Evolutionary conservation across 495 filamentous ascomycete genomes (phyloP), one percentile per base, ranked within the genome.

Genomic region (Friedmanniomyces simplex): DNA sequence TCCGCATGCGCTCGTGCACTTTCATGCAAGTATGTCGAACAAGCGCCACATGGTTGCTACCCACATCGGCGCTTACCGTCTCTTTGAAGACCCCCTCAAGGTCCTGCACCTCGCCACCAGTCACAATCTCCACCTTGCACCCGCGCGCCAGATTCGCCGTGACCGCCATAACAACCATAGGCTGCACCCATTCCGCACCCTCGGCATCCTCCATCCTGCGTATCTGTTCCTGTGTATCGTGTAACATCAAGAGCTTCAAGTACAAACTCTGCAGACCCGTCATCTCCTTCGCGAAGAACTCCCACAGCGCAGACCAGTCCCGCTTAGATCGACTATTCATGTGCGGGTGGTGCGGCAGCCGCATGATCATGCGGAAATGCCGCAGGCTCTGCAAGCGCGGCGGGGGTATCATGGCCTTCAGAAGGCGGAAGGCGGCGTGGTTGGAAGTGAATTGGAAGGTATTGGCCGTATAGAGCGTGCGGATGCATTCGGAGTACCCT

Each of bases 371-470:
- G 0, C 61, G 43, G 53, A 63, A 63, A 37, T 57, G 61, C 10
- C 61, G 61, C 16, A 63, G 56, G 41, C 52, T 42, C 42, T 45
- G 56, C 8, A 63, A 26, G 2, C 61, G 42, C 30, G 60, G 57
- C 22, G 57, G 43, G 6, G 61, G 61, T 1, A 63, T 45, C 56
- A 57, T 55, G 45, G 25, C 20, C 30, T 54, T 55, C 16, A 63
- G 53, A 37, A 63, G 59, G 32, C 56, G 51, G 36, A 63, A 53
- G n/a, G 61, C 61, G 11, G 46, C 61, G 18, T 34, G 32, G 48
- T 59, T 60, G 13, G 54, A 24, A 6, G 56, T 59, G 48, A 66
- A 56, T 18, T 66, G 61, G 70, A 81, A 82, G 20, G 66, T 76
- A 52, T 69, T 69, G 53, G 53, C 30, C 37, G 58, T 58, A 60